Evolutionary conservation across 306 rosid genomes (phyloP).

Genomic region (Dryas drummondii): DNA sequence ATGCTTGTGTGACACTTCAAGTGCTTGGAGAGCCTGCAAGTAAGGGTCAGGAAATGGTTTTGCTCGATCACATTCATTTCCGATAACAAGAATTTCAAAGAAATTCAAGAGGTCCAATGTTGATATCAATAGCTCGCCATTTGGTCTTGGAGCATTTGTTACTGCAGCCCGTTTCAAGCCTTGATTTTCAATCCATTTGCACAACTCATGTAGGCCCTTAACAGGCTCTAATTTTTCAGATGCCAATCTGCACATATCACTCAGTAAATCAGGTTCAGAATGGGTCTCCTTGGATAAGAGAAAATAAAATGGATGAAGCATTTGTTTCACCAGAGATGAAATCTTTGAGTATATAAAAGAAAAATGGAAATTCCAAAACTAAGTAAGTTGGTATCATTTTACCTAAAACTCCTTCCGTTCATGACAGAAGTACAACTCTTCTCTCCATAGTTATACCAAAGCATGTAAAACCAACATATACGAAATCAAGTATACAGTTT

Average conservation of each 20-base stretch:
- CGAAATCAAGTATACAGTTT: neutral
- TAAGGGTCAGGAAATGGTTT: constrained; percentile 53
- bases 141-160: constrained; percentile 39
- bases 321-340: neutral
- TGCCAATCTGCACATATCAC: constrained; percentile 31
- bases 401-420: neutral
- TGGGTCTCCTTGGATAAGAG: neutral
- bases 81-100: constrained; percentile 38
- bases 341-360: neutral
- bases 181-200: constrained; percentile 40
- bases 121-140: constrained; percentile 40
- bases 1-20: constrained; percentile 28
- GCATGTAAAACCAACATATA: neutral
- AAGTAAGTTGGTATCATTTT: neutral
- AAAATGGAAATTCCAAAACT: neutral
- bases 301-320: neutral
- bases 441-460: neutral
- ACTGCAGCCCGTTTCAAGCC: constrained; percentile 47
- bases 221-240: constrained; percentile 33
- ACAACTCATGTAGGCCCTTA: constrained; percentile 30
- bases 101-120: constrained; percentile 33
- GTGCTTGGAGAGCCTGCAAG: constrained; percentile 42
- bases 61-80: constrained; percentile 40
- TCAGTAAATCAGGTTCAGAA: constrained; percentile 4
- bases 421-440: neutral